Evolutionary conservation across 2,329 filamentous ascomycete species (phyloP), one percentile per base, ranked within the genome.

Genomic region (Graphiopsis chlorocephala): DNA sequence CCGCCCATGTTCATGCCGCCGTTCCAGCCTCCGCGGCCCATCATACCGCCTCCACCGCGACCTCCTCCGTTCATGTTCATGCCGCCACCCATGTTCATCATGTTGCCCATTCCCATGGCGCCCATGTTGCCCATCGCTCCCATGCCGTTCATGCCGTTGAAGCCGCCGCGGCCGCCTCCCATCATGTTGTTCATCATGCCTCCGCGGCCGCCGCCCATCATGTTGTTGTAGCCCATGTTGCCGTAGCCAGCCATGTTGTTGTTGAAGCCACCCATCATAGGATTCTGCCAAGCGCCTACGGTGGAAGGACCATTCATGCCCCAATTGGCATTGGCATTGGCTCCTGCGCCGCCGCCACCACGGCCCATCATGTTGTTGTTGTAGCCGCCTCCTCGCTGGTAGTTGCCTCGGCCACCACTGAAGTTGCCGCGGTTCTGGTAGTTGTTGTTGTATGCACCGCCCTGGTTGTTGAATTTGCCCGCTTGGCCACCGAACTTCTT

Each of bases 401-500:
- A 67, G 26, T 67, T 65, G 25, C 66, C 66, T 26, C 68, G 63
- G 45, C 65, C 67, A 33, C 65, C 67, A 48, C 65, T 60, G 48
- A 65, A 70, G 38, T 68, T 69, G 26, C 73, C 72, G 25, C 72
- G 68, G 59, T 71, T 69, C 35, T 69, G 65, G 66, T 72, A 71
- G 48, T 75, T 76, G 53, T 78, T 74, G 68, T 75, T 76, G 59
- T 77, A 76, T 55, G 74, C 75, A n/a, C 72, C 72, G 4, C 73
- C 73, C 63, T 77, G 77, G 60, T 78, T 78, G 65, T 76, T 76
- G 68, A 73, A 78, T 38, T 71, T 69, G 17, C 72, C 73, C 31
- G 86, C 83, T 61, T 87, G 87, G 66, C 86, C 82, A 72, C 73
- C 82, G 50, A 82, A 80, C 23, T 63, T 62, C 53, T 63, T 61